These are phyloP conservation scores for Penicillium subrubescens DNA, from an alignment of 495 filamentous ascomycete species.

Conservation along the genomic window DNA sequence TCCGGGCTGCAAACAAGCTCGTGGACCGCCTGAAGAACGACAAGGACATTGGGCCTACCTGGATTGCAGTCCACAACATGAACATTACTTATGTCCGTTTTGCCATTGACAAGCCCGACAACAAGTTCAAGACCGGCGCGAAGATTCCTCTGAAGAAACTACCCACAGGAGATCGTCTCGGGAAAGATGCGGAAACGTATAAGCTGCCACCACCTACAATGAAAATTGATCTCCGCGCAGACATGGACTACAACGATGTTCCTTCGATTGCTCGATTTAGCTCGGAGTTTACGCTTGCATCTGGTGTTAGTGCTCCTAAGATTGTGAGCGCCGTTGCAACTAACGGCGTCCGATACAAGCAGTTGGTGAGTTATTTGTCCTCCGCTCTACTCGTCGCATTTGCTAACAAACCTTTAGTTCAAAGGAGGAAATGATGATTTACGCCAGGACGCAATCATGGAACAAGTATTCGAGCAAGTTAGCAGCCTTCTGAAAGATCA, in stretches of 20 bases:
- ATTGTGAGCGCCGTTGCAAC: slow-evolving; percentile 77
- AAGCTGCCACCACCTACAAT: slow-evolving; percentile 87
- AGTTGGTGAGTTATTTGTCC: slow-evolving; percentile 59
- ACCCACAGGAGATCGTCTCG: slow-evolving; percentile 55
- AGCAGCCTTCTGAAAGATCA: slow-evolving; percentile 84
- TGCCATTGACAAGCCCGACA: slow-evolving; percentile 62
- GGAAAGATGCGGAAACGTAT: slow-evolving; percentile 55
- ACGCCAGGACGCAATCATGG: slow-evolving; percentile 99
- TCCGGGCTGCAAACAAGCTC: slow-evolving; percentile 68
- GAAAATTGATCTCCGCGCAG: slow-evolving; percentile 72
- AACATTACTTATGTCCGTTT: slow-evolving; percentile 74
- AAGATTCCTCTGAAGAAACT: slow-evolving; percentile 64
- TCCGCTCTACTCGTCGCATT: not conserved
- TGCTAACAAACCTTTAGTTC: slow-evolving; percentile 50
- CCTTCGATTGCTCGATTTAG: slow-evolving; percentile 71
- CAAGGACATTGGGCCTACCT: slow-evolving; percentile 49
- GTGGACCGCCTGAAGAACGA: slow-evolving; percentile 58
- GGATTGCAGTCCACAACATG: slow-evolving; percentile 69
- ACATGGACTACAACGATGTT: slow-evolving; percentile 73
- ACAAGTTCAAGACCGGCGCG: slow-evolving; percentile 66
- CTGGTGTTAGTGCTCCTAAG: slow-evolving; percentile 88
- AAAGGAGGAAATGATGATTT: slow-evolving; percentile 95
- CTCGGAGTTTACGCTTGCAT: slow-evolving; percentile 77
- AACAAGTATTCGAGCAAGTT: slow-evolving; percentile 97
- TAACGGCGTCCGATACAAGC: slow-evolving; percentile 78